phyloP scores from a whole-genome alignment of 169 alveolate genomes.

The Eimeria acervulina region DNA sequence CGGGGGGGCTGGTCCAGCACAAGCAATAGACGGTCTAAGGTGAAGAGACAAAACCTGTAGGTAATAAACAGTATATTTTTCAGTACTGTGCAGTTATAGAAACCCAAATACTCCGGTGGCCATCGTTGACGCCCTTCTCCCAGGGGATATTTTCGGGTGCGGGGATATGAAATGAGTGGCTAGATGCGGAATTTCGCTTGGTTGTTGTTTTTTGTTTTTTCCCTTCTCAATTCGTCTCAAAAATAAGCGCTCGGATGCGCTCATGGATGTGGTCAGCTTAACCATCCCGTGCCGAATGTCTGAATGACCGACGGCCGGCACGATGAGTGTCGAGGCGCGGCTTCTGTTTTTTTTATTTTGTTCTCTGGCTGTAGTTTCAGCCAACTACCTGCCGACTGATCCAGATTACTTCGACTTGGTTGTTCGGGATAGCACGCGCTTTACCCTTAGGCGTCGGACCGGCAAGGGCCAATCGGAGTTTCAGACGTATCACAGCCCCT shows the following conservation, averaged over 20 bases:
- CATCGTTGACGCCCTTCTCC: too few relatives aligned
- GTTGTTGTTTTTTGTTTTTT: too few relatives aligned
- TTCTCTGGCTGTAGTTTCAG: neutral
- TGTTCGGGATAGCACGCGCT: too few relatives aligned
- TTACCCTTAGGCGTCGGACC: too few relatives aligned
- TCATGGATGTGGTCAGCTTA: neutral
- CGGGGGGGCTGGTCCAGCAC: neutral
- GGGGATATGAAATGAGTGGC: neutral
- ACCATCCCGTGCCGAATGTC: neutral
- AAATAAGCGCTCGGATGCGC: too few relatives aligned
- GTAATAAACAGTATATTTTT: too few relatives aligned
- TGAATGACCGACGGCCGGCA: neutral
- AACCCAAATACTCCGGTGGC: neutral
- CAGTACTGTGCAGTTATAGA: neutral
- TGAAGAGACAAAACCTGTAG: neutral
- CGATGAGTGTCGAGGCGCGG: neutral
- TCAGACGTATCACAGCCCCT: too few relatives aligned
- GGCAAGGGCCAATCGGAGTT: too few relatives aligned
- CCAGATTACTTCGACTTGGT: too few relatives aligned
- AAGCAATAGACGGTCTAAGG: neutral
- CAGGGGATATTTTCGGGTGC: neutral
- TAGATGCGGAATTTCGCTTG: neutral
- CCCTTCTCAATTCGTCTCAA: neutral
- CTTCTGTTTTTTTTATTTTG: neutral
- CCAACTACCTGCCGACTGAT: neutral